Evolutionary conservation across 768 basidiomycete species (phyloP).

Genomic region (Termitomyces sp.): DNA sequence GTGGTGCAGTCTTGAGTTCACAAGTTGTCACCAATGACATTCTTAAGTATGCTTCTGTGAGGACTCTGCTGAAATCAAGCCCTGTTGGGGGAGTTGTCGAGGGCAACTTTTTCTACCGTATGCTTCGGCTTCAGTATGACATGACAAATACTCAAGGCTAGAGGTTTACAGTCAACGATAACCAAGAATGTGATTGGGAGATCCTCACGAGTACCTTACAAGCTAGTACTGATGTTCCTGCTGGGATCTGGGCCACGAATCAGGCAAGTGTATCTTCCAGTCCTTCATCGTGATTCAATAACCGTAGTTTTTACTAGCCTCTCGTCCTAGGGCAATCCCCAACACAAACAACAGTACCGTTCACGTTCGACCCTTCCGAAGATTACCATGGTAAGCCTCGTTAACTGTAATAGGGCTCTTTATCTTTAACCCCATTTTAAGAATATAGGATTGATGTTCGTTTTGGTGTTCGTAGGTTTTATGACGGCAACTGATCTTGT

Average conservation of each 20-base stretch:
- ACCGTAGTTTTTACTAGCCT: slow-evolving; percentile 10
- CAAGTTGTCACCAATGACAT: slow-evolving; percentile 22
- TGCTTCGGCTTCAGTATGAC: slow-evolving; percentile 1
- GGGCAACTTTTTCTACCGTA: slow-evolving; percentile 31
- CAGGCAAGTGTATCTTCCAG: slow-evolving; percentile 15
- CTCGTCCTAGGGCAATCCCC: slow-evolving; percentile 13
- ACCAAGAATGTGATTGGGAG: slow-evolving; percentile 28
- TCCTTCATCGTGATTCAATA: background rate
- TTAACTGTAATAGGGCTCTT: background rate
- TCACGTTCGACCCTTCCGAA: slow-evolving; percentile 25
- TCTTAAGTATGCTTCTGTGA: slow-evolving; percentile 28
- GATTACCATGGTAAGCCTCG: slow-evolving; percentile 26
- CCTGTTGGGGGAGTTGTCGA: slow-evolving; percentile 26
- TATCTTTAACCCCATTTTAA: slow-evolving; percentile 3
- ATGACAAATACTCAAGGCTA: background rate
- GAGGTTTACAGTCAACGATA: slow-evolving; percentile 19
- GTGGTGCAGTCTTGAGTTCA: slow-evolving; percentile 21
- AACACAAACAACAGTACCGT: slow-evolving; percentile 19
- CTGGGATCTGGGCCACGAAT: slow-evolving; percentile 32
- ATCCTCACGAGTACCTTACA: slow-evolving; percentile 24
- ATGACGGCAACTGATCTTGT: background rate
- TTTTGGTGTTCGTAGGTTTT: background rate
- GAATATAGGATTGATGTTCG: slow-evolving; percentile 31
- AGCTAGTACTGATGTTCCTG: slow-evolving; percentile 20
- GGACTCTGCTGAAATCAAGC: slow-evolving; percentile 29